A percentile compares a stretch with the other conserved stretches of the same genome.
Conservation (phyloP, 2,329 filamentous ascomycete species). For the Pseudocercospora fuligena region DNA sequence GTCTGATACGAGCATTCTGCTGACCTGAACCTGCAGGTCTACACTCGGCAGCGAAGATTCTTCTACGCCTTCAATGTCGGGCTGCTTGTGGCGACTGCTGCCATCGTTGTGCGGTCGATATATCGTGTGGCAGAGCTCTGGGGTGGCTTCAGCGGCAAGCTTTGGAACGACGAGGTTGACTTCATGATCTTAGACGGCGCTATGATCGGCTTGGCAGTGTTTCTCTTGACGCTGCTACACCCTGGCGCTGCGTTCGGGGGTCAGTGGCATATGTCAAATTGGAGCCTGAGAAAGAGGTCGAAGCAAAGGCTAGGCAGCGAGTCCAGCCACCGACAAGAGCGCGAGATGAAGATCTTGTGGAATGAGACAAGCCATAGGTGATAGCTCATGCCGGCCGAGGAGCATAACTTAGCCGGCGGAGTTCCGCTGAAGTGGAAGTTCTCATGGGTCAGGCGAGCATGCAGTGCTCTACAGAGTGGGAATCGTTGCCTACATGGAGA, state of each 20-base stretch:
- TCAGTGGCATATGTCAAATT: slow-evolving; percentile 34
- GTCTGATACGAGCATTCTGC: background rate
- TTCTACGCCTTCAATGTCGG: slow-evolving; percentile 62
- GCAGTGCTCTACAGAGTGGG: too few relatives aligned
- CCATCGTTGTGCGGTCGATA: slow-evolving; percentile 66
- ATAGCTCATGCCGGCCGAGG: background rate
- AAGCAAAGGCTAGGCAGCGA: background rate
- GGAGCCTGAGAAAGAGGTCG: slow-evolving; percentile 21
- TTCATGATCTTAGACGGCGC: slow-evolving; percentile 60
- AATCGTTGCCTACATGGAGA: too few relatives aligned
- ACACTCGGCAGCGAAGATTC: slow-evolving; percentile 47
- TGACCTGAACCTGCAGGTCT: background rate
- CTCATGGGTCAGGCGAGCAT: too few relatives aligned
- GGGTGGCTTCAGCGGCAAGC: slow-evolving; percentile 63
- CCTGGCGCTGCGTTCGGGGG: slow-evolving; percentile 45
- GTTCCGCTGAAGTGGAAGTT: background rate
- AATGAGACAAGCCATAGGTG: background rate
- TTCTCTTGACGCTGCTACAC: slow-evolving; percentile 54
- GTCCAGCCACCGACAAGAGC: background rate
- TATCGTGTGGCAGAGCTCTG: slow-evolving; percentile 71
- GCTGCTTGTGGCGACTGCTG: slow-evolving; percentile 60
- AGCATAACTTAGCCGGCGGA: background rate
- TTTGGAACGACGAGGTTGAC: slow-evolving; percentile 57
- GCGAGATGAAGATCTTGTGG: slow-evolving; percentile 1
- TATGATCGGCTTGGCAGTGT: slow-evolving; percentile 56